Evolutionary conservation across 2,329 filamentous ascomycete genomes (phyloP).

Genomic region (Trichoderma sp.): DNA sequence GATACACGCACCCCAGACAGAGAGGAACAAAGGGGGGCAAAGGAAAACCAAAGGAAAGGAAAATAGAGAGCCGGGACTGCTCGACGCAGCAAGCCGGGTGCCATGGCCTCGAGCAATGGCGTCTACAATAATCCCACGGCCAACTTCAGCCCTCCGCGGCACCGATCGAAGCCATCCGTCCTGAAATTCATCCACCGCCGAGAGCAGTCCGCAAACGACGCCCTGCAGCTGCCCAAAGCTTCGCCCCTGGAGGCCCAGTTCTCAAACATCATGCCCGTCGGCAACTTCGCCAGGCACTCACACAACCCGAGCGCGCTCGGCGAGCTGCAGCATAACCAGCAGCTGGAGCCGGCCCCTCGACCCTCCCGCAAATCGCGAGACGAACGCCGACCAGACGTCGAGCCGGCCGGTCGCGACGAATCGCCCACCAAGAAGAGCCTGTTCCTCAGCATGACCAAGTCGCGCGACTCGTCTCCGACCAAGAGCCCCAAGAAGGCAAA

Average conservation of each 20-base stretch:
- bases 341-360: conserved; percentile 37
- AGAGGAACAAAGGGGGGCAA: not conserved
- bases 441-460: conserved; percentile 34
- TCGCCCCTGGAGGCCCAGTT: conserved; percentile 26
- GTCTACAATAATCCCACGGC: conserved; percentile 14
- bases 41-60: not conserved
- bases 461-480: conserved; percentile 49
- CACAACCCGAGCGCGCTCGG: conserved; percentile 48
- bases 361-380: conserved; percentile 39
- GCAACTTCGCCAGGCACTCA: conserved; percentile 36
- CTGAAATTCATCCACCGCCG: conserved; percentile 51
- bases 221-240: conserved; percentile 25
- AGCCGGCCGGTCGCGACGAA: conserved; percentile 34
- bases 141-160: conserved; percentile 25
- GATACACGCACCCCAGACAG: not conserved
- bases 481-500: conserved; percentile 71
- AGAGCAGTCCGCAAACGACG: conserved; percentile 46
- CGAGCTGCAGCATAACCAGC: conserved; percentile 58
- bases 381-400: conserved; percentile 31
- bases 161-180: conserved; percentile 50
- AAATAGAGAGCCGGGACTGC: not conserved
- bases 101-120: conserved; percentile 25
- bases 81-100: conserved; percentile 5
- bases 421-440: conserved; percentile 43
- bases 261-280: conserved; percentile 33